Conservation (phyloP, 495 filamentous ascomycete species). For the Penicillium arizonense region DNA sequence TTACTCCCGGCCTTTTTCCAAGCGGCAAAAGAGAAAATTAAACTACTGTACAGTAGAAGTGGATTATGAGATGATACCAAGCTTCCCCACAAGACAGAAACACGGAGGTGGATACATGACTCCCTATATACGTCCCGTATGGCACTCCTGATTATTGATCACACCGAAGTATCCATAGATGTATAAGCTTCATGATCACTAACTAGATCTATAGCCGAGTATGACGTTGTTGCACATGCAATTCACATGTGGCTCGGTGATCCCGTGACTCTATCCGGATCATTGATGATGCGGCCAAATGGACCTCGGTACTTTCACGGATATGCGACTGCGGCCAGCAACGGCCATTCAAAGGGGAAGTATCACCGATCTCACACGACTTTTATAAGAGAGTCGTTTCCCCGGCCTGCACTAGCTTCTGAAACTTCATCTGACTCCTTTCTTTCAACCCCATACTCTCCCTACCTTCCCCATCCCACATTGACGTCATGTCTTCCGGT, state of each 20-base stretch:
- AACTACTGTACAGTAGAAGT: no score
- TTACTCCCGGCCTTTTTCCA: no score
- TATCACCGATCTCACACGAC: slow-evolving; percentile 26
- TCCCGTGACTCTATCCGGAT: slow-evolving; percentile 36
- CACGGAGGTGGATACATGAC: no score
- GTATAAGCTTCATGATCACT: no score
- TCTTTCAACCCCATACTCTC: slow-evolving; percentile 9
- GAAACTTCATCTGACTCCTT: slow-evolving; percentile 9
- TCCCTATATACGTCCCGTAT: no score
- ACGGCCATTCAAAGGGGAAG: slow-evolving; percentile 31
- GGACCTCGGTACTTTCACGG: slow-evolving; percentile 38
- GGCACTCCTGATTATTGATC: no score
- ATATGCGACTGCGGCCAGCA: slow-evolving; percentile 15
- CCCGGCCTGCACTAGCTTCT: slow-evolving; percentile 8
- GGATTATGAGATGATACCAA: no score
- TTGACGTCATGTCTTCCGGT: slow-evolving; percentile 48
- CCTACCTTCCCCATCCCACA: slow-evolving; percentile 5
- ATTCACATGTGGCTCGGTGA: slow-evolving; percentile 2
- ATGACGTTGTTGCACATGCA: no score
- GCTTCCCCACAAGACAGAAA: no score
- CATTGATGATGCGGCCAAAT: slow-evolving; percentile 30
- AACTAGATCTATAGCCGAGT: no score
- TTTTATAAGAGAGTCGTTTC: slow-evolving; percentile 25
- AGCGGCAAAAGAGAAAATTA: no score
- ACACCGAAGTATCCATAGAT: no score